Evolutionary conservation across 2,329 filamentous ascomycete genomes (phyloP).

Genomic region (Zalaria sp.): DNA sequence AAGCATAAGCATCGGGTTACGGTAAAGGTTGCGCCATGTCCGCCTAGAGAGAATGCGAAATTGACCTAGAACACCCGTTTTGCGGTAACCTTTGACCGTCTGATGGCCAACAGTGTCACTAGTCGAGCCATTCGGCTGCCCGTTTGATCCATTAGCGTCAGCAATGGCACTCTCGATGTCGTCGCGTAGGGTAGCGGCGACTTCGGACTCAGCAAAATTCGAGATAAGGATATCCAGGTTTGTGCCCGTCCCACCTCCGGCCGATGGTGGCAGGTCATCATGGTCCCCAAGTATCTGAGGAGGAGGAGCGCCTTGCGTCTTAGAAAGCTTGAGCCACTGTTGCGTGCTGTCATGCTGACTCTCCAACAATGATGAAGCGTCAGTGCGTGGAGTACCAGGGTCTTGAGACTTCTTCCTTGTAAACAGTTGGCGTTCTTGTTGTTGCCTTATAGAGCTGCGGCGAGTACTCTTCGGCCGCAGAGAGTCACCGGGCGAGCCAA

Average conservation of each 20-base stretch:
- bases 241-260: slow-evolving; percentile 44
- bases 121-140: slow-evolving; percentile 31
- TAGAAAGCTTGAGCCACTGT: slow-evolving; percentile 45
- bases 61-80: slow-evolving; percentile 65
- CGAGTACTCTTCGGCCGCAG: slow-evolving; percentile 55
- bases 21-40: slow-evolving; percentile 94
- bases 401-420: slow-evolving; percentile 60
- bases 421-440: slow-evolving; percentile 81
- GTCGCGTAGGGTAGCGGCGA: slow-evolving; percentile 58
- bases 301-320: slow-evolving; percentile 32
- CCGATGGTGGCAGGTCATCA: slow-evolving; percentile 45
- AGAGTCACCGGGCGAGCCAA: slow-evolving; percentile 46
- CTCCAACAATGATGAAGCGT: slow-evolving; percentile 36
- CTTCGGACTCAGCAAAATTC: slow-evolving; percentile 63
- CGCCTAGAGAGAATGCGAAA: slow-evolving; percentile 80
- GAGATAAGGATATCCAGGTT: slow-evolving; percentile 72
- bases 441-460: slow-evolving; percentile 66
- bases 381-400: slow-evolving; percentile 34
- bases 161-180: slow-evolving; percentile 63
- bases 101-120: slow-evolving; percentile 30
- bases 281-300: slow-evolving; percentile 56
- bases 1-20: slow-evolving; percentile 95
- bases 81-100: slow-evolving; percentile 62
- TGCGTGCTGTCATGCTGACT: slow-evolving; percentile 37
- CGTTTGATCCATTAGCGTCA: slow-evolving; percentile 49